A percentile compares a stretch with the other conserved stretches of the same genome.
These are phyloP conservation scores for Colletotrichum zoysiae DNA, from an alignment of 2,329 filamentous ascomycete genomes.

Conservation along the genomic window DNA sequence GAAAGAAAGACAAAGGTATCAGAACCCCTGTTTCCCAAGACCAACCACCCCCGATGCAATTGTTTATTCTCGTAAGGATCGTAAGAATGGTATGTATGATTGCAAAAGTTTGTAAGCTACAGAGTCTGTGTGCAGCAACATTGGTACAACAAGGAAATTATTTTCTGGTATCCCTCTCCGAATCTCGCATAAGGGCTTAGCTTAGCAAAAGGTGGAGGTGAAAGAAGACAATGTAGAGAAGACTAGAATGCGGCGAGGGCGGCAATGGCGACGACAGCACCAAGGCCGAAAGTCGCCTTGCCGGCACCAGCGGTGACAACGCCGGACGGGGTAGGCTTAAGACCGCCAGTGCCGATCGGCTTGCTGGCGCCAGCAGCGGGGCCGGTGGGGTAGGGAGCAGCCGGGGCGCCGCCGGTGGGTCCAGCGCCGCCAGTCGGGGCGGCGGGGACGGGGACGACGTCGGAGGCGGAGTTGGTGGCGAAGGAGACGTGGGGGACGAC, in stretches of 20 bases:
- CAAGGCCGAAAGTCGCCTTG: constrained; percentile 58
- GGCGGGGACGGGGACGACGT: constrained; percentile 56
- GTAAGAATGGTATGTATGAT: constrained; percentile 63
- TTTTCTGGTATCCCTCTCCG: constrained; percentile 36
- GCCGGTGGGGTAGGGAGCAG: constrained; percentile 44
- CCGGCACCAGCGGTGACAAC: constrained; percentile 54
- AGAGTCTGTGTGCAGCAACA: constrained; percentile 40
- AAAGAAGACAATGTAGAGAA: constrained; percentile 8
- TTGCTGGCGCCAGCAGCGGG: constrained; percentile 46
- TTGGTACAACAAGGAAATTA: constrained; percentile 44
- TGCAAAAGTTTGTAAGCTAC: constrained; percentile 40
- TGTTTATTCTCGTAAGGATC: constrained; percentile 68
- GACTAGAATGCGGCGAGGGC: constrained; percentile 52
- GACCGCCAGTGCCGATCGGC: constrained; percentile 51
- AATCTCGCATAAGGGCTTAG: constrained; percentile 20
- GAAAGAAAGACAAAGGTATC: neutral
- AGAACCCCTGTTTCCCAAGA: constrained; percentile 20
- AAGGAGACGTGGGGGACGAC: constrained; percentile 67
- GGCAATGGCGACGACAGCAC: constrained; percentile 60
- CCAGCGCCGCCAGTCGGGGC: constrained; percentile 44
- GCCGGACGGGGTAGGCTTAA: constrained; percentile 51
- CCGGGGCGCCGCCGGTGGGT: constrained; percentile 42
- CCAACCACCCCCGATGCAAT: constrained; percentile 43
- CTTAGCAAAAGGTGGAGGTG: constrained; percentile 12
- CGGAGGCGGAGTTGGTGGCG: constrained; percentile 51